Base-by-base conservation (phyloP, 2,329 filamentous ascomycete genomes). In the Pseudohalonectria lignicola region DNA sequence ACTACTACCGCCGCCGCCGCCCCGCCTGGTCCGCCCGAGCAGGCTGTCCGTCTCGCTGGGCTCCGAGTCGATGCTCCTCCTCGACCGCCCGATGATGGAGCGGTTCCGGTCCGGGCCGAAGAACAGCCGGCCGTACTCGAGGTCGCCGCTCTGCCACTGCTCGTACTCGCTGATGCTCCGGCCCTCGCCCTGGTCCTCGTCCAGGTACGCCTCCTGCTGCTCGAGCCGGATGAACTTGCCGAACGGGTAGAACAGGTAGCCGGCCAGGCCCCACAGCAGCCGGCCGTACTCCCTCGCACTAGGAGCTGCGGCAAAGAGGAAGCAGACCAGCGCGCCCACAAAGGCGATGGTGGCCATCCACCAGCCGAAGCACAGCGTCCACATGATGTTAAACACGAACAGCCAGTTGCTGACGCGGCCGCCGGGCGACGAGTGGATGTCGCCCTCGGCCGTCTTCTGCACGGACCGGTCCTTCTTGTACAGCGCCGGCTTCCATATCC, bases 401-500 rank as follows among this genome's bases (percentile, higher is more conserved):
- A 98, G 67, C 77, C 88, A 88, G 42, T 63, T 76, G 60, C 79
- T 90, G 45, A 96, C 90, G 49, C 79, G 79, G 15, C 86, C 84
- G 17, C 92, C 92, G 0, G 92, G 92, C 2, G 86, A 79, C 3
- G 90, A 96, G 63, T 98, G 92, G 42, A 98, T 96, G 57, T 98
- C 92, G 12, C 84, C 88, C 62, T 96, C 90, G 5, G 92, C 92
- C 34, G 81, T 94, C 60, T 93, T 92, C 57, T 96, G 87, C 28
- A 98, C 93, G 1, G 92, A 98, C 40, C 92, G 80, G 50, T 83
- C 81, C 61, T 98, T 98, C 63, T 98, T 98, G 72, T 98, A 98
- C 45, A 98, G 61, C 2, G 92, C 93, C 31, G 92, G 92, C 60
- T 98, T 98, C 92, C 92, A 98, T 45, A 98, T 86, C 56, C 93